These are phyloP conservation scores for Staphylotrichum tortipilum DNA, from an alignment of 495 filamentous ascomycete species.

Conservation along the genomic window DNA sequence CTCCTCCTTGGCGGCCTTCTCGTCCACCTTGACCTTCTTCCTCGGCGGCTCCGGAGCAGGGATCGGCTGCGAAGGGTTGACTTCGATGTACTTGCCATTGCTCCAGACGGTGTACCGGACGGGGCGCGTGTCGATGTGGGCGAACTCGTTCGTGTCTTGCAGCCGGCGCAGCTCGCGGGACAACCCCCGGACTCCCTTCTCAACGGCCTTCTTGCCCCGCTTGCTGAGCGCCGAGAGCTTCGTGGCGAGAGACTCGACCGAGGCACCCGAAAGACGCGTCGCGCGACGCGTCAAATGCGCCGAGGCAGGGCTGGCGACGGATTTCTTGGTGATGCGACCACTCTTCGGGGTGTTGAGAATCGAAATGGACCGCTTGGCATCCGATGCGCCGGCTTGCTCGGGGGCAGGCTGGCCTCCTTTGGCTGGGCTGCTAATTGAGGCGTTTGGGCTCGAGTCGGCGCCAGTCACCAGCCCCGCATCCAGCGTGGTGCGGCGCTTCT, in stretches of 20 bases:
- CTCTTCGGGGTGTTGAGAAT: slow-evolving; percentile 26
- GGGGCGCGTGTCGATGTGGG: slow-evolving; percentile 42
- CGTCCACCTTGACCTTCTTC: slow-evolving; percentile 37
- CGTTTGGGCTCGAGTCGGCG: slow-evolving; percentile 13
- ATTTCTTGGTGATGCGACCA: slow-evolving; percentile 15
- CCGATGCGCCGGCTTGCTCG: slow-evolving; percentile 19
- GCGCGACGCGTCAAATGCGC: slow-evolving; percentile 24
- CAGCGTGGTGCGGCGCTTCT: slow-evolving; percentile 34
- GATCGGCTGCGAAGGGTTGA: slow-evolving; percentile 14
- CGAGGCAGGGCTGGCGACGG: slow-evolving; percentile 27
- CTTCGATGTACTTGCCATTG: slow-evolving; percentile 44
- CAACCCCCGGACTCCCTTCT: slow-evolving; percentile 30
- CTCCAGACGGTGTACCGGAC: slow-evolving; percentile 44
- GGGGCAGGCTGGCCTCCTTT: slow-evolving; percentile 13
- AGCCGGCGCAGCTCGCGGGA: slow-evolving; percentile 42
- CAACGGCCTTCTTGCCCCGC: slow-evolving; percentile 36
- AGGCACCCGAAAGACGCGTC: slow-evolving; percentile 38
- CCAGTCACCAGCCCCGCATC: slow-evolving; percentile 24
- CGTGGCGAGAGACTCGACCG: slow-evolving; percentile 35
- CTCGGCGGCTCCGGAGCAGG: slow-evolving; percentile 23
- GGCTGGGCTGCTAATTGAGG: slow-evolving; percentile 14
- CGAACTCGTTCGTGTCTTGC: slow-evolving; percentile 47
- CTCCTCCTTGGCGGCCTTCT: neutral
- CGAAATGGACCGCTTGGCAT: neutral
- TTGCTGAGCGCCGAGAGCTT: slow-evolving; percentile 40